Evolutionary conservation across 1,284 basidiomycete species (phyloP).

Genomic region (Singerocomus rubriflavus): DNA sequence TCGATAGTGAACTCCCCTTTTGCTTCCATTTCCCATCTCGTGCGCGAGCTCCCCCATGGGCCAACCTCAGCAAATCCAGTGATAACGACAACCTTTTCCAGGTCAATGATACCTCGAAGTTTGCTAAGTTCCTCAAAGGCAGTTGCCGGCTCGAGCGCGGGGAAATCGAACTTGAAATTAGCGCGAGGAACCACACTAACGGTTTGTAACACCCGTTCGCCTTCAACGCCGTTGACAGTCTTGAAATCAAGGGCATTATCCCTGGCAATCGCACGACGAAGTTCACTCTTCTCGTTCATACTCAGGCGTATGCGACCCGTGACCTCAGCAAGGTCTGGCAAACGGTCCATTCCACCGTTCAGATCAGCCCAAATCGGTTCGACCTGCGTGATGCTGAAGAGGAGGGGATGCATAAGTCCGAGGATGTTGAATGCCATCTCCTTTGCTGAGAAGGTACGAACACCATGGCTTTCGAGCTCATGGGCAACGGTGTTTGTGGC

Average conservation of each 20-base stretch:
- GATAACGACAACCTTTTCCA: constrained; percentile 93
- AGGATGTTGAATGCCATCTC: constrained; percentile 99
- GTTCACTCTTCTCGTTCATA: constrained; percentile 80
- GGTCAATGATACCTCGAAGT: constrained; percentile 84
- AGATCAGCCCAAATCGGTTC: constrained; percentile 99
- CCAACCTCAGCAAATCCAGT: constrained; percentile 98
- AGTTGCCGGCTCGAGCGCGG: constrained; percentile 66
- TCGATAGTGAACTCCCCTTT: constrained; percentile 92
- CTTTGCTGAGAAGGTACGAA: constrained; percentile 97
- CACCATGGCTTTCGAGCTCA: constrained; percentile 90
- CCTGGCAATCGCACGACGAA: constrained; percentile 88
- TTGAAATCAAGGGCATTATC: constrained; percentile 97
- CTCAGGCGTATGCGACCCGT: constrained; percentile 81
- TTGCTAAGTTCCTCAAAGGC: constrained; percentile 72
- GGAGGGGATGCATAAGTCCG: constrained; percentile 97
- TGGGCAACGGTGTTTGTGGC: constrained; percentile 95
- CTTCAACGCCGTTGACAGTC: constrained; percentile 85
- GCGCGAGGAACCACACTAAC: constrained; percentile 93
- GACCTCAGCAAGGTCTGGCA: constrained; percentile 92
- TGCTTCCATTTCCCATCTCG: constrained; percentile 99
- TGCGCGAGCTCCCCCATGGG: constrained; percentile 98
- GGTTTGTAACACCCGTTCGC: constrained; percentile 91
- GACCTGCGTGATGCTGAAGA: constrained; percentile 99
- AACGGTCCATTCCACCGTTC: constrained; percentile 96
- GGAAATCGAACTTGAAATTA: constrained; percentile 97